These are phyloP conservation scores for Trichoderma asperelloides DNA, from an alignment of 495 filamentous ascomycete species.

Conservation along the genomic window DNA sequence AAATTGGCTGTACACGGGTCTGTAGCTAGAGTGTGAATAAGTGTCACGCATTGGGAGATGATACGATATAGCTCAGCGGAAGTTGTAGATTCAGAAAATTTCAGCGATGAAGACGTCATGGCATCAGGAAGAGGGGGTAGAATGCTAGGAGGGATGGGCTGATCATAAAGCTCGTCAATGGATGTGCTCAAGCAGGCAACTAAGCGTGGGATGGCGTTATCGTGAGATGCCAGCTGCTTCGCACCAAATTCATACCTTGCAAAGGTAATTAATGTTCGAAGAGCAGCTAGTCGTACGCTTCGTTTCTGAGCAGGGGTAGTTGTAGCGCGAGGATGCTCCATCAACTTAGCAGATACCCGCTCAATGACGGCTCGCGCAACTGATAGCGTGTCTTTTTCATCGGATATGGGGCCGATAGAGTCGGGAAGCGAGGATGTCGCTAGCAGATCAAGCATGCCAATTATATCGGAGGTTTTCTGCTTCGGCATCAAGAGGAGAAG, in stretches of 20 bases:
- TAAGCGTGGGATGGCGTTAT: slow-evolving; percentile 31
- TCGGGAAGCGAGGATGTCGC: slow-evolving; percentile 32
- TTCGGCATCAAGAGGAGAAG: slow-evolving; percentile 35
- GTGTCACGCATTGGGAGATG: slow-evolving; percentile 21
- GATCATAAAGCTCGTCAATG: slow-evolving; percentile 36
- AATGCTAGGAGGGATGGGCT: background rate
- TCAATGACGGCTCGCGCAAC: slow-evolving; percentile 32
- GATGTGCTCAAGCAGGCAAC: slow-evolving; percentile 30
- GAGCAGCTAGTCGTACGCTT: slow-evolving; percentile 22
- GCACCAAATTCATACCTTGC: slow-evolving; percentile 30
- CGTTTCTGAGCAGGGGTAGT: slow-evolving; percentile 21
- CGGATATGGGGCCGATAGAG: slow-evolving; percentile 34
- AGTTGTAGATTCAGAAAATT: background rate
- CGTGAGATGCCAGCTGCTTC: slow-evolving; percentile 27
- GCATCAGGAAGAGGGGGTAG: slow-evolving; percentile 2
- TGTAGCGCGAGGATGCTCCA: slow-evolving; percentile 31
- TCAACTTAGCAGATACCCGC: slow-evolving; percentile 29
- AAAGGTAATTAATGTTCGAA: slow-evolving; percentile 31
- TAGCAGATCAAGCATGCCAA: slow-evolving; percentile 29
- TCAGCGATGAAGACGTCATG: background rate
- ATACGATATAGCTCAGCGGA: slow-evolving; percentile 17
- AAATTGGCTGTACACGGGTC: slow-evolving; percentile 23
- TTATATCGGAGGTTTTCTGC: slow-evolving; percentile 34
- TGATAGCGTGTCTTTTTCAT: slow-evolving; percentile 17
- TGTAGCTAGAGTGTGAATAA: slow-evolving; percentile 37